A percentile compares a stretch with the other conserved stretches of the same genome.
Conservation (phyloP, 2,329 filamentous ascomycete species). For the Ceratocystis huliohia region DNA sequence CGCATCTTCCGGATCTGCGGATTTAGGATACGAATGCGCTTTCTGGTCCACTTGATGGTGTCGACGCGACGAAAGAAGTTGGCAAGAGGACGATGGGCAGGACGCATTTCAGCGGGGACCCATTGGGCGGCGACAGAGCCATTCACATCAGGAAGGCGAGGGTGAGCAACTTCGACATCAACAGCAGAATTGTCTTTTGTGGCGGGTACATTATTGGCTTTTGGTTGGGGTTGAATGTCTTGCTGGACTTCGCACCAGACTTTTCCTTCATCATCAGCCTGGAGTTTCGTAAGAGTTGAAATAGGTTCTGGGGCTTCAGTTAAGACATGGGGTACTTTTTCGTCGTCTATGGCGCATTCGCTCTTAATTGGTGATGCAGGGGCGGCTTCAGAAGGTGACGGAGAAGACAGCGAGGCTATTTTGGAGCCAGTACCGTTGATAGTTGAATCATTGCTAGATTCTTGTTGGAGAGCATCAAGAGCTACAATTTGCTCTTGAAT, state of each 20-base stretch:
- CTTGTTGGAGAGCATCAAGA: background rate
- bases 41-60: constrained; percentile 79
- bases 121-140: constrained; percentile 56
- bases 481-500: background rate
- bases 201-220: constrained; percentile 34
- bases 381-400: background rate
- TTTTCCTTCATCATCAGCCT: background rate
- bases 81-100: constrained; percentile 55
- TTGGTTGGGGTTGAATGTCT: background rate
- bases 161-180: constrained; percentile 24
- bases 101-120: constrained; percentile 60
- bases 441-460: constrained; percentile 45
- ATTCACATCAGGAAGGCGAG: constrained; percentile 31
- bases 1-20: constrained; percentile 48
- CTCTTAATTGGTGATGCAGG: background rate
- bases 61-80: constrained; percentile 81
- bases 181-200: background rate
- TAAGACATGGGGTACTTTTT: background rate
- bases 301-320: background rate
- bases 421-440: constrained; percentile 32
- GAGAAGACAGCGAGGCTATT: background rate
- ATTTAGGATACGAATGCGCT: constrained; percentile 32
- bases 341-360: background rate
- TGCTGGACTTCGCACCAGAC: background rate
- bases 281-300: constrained; percentile 12